Percentiles rank a stretch among this genome's conserved stretches.
Conservation (phyloP, 306 rosid species). For the Cicer chorassanicum region DNA sequence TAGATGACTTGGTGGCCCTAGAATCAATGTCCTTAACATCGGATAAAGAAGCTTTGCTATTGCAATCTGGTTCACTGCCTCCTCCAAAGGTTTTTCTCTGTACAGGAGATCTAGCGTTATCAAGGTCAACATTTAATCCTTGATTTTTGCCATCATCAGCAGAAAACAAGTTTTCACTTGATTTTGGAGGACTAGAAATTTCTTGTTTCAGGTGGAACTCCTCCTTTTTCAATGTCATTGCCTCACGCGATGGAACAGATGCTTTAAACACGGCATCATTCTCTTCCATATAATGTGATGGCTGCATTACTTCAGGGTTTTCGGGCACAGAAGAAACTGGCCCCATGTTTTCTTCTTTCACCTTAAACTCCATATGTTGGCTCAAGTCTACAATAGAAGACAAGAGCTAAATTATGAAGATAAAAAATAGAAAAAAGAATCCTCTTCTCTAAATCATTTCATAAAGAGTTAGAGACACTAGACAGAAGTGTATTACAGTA, state of each 20-base stretch:
- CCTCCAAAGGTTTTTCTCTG: conserved; percentile 39
- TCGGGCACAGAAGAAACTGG: conserved; percentile 49
- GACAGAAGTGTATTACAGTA: not conserved
- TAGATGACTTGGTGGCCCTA: conserved; percentile 43
- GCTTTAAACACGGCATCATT: conserved; percentile 40
- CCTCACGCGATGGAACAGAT: conserved; percentile 44
- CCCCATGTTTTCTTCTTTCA: conserved; percentile 48
- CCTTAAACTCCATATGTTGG: conserved; percentile 52
- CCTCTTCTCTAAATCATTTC: conserved; percentile 31
- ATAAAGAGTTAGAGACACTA: conserved; percentile 5
- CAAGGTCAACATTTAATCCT: conserved; percentile 45
- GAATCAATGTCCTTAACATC: conserved; percentile 47
- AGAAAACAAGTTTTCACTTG: conserved; percentile 39
- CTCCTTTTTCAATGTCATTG: conserved; percentile 45
- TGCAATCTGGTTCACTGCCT: conserved; percentile 40
- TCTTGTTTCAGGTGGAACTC: conserved; percentile 39
- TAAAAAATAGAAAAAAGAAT: conserved; percentile 10
- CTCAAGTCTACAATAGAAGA: conserved; percentile 58
- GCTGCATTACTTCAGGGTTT: conserved; percentile 46
- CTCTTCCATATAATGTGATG: conserved; percentile 44
- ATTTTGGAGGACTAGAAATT: conserved; percentile 46
- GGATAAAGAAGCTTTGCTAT: conserved; percentile 45
- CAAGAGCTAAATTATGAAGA: conserved; percentile 39
- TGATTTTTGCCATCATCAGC: conserved; percentile 51
- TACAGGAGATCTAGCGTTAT: conserved; percentile 49